phyloP scores from a whole-genome alignment of 1,284 basidiomycete species.

The Ganoderma lucidum region DNA sequence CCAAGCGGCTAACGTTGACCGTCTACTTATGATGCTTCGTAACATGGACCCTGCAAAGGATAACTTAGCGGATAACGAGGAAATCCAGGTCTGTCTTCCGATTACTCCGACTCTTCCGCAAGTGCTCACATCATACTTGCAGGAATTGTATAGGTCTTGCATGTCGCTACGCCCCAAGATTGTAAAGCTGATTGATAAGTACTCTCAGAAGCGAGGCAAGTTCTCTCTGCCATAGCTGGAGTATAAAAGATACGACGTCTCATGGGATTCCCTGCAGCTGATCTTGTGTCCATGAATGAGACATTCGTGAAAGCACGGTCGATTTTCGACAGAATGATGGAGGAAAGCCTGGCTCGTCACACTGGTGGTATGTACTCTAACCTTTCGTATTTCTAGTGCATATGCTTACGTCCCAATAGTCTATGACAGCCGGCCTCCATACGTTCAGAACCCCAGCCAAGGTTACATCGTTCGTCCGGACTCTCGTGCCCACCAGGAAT shows the following conservation, averaged over 20 bases:
- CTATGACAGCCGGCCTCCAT: constrained; percentile 42
- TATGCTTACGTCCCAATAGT: constrained; percentile 29
- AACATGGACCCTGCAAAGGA: constrained; percentile 81
- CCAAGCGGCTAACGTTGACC: constrained; percentile 89
- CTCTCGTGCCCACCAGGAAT: constrained; percentile 37
- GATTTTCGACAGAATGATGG: constrained; percentile 92
- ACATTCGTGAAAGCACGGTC: constrained; percentile 84
- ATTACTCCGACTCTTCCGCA: too few species aligned
- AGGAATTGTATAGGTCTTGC: constrained; percentile 92
- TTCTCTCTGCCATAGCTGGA: constrained; percentile 1
- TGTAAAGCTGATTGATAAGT: constrained; percentile 96
- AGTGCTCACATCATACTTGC: constrained; percentile 12
- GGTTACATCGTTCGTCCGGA: constrained; percentile 40
- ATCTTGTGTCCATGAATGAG: constrained; percentile 90
- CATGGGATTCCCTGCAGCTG: constrained; percentile 56
- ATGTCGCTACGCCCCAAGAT: constrained; percentile 94
- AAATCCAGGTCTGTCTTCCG: constrained; percentile 75
- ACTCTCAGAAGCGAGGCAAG: constrained; percentile 90
- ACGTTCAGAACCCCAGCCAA: constrained; percentile 36
- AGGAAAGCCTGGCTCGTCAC: constrained; percentile 83
- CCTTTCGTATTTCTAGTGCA: neutral
- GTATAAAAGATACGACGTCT: constrained; percentile 5
- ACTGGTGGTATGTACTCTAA: constrained; percentile 53
- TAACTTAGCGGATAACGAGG: constrained; percentile 93
- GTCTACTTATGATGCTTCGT: constrained; percentile 83